These are phyloP conservation scores for Annulohypoxylon nitens DNA, from an alignment of 495 filamentous ascomycete genomes.

Conservation along the genomic window DNA sequence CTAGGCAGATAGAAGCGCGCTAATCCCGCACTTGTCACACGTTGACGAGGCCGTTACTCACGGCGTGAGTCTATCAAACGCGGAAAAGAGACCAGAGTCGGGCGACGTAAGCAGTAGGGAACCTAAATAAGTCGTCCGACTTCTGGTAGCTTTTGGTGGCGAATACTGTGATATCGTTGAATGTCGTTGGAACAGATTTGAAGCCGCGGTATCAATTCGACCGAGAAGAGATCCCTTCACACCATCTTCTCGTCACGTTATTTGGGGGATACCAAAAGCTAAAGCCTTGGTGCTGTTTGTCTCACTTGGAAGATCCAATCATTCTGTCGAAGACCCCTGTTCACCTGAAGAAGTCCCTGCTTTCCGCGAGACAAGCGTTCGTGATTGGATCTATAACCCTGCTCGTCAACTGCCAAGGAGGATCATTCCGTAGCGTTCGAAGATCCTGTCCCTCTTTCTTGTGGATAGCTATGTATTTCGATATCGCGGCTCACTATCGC, in stretches of 20 bases:
- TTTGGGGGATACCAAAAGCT: conserved; percentile 54
- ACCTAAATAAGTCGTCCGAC: conserved; percentile 14
- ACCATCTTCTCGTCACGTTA: conserved; percentile 59
- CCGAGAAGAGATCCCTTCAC: conserved; percentile 53
- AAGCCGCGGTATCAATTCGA: conserved; percentile 33
- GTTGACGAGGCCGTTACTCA: conserved; percentile 26
- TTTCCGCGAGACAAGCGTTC: conserved; percentile 50
- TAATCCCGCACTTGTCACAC: conserved; percentile 34
- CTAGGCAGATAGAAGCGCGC: conserved; percentile 37
- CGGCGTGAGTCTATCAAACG: background rate
- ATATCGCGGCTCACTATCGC: conserved; percentile 30
- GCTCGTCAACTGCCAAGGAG: conserved; percentile 44
- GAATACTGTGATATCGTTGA: conserved; percentile 18
- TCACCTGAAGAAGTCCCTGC: conserved; percentile 52
- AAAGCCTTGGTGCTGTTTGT: conserved; percentile 52
- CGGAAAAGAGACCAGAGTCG: background rate
- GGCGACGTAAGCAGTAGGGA: conserved; percentile 6
- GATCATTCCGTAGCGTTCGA: conserved; percentile 48
- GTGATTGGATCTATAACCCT: conserved; percentile 53
- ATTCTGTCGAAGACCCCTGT: conserved; percentile 50
- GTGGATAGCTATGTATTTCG: conserved; percentile 31
- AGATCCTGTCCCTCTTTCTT: conserved; percentile 29
- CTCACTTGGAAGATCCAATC: conserved; percentile 54
- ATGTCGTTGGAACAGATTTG: conserved; percentile 23
- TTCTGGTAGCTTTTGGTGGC: conserved; percentile 4